phyloP scores from a whole-genome alignment of 2,329 filamentous ascomycete species.

The Claviceps sp. region DNA sequence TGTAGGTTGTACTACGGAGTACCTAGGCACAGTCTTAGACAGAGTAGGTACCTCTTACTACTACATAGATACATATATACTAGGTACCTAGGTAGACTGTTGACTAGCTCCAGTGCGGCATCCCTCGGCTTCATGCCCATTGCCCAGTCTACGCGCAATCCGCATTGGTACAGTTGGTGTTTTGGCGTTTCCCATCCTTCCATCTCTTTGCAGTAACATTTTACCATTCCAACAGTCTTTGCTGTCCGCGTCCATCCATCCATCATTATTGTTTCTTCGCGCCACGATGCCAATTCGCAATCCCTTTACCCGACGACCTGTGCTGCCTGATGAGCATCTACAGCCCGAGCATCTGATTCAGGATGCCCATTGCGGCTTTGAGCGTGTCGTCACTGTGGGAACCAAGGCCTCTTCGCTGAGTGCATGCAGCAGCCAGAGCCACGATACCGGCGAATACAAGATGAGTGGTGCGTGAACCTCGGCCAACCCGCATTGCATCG shows the following conservation, averaged over 20 bases:
- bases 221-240: background rate
- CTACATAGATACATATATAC: too few relatives aligned
- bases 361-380: slow-evolving; percentile 30
- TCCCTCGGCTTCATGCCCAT: background rate
- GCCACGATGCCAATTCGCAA: slow-evolving; percentile 56
- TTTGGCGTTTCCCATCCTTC: background rate
- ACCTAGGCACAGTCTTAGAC: too few relatives aligned
- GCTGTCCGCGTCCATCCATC: background rate
- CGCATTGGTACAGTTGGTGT: background rate
- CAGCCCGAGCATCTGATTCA: slow-evolving; percentile 29
- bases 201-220: background rate
- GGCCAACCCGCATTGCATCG: background rate
- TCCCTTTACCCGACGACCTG: slow-evolving; percentile 50
- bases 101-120: background rate
- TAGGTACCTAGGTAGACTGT: too few relatives aligned
- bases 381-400: slow-evolving; percentile 48
- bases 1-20: too few relatives aligned
- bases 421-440: slow-evolving; percentile 45
- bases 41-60: too few relatives aligned
- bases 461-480: slow-evolving; percentile 52
- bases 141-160: background rate
- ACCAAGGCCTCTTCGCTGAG: slow-evolving; percentile 49
- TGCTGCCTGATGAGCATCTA: slow-evolving; percentile 41
- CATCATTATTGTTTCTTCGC: background rate
- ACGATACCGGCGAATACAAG: slow-evolving; percentile 61